Base-by-base conservation (phyloP, 768 basidiomycete species). In the Tylopilus plumbeoviolaceoides region DNA sequence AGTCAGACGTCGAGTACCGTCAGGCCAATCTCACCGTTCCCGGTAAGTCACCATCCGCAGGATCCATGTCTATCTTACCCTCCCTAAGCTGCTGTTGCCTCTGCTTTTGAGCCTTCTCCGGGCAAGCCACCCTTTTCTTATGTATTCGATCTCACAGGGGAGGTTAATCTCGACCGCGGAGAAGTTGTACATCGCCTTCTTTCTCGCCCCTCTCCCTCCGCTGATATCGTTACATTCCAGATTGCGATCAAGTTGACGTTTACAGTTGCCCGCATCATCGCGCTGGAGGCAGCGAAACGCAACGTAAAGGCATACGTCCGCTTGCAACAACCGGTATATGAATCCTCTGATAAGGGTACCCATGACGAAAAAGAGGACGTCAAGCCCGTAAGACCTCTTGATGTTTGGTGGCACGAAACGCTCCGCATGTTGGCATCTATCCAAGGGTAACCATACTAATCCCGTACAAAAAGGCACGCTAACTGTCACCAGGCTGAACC, bases 361-460 rank as follows among this genome's bases (percentile, higher is more conserved):
- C 78, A 83, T 55, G 74, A 81, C 48, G 91, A 92, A 73, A 85
- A 83, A 64, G 85, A 88, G 43, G 83, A 86, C 51, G 70, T 84
- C 44, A 87, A 87, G 63, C 90, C 91, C 11, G 70, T 74, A 18
- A 85, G 83, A 42, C 78, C 82, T 7, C 70, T 84, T 54, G 91
- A 91, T 17, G 81, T 74, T 17, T 94, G 91, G 91, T 93, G 90
- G 89, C 91, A 94, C 59, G 91, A 93, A 72, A 82, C 87, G 1
- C 72, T 89, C 23, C 79, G 91, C 31, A 80, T 80, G 65, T 66
- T 93, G 55, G 88, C 84, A 20, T 81, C 83, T 6, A 89, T 92
- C 51, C 75, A 82, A 56, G 80, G 82, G 90, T 91, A 61, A 50
- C 25, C 71, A n/a, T 50, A 20, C 14, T 12, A 43, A 53, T 18